phyloP scores from a whole-genome alignment of 805 yeast genomes.

The Nakazawaea sp. region DNA sequence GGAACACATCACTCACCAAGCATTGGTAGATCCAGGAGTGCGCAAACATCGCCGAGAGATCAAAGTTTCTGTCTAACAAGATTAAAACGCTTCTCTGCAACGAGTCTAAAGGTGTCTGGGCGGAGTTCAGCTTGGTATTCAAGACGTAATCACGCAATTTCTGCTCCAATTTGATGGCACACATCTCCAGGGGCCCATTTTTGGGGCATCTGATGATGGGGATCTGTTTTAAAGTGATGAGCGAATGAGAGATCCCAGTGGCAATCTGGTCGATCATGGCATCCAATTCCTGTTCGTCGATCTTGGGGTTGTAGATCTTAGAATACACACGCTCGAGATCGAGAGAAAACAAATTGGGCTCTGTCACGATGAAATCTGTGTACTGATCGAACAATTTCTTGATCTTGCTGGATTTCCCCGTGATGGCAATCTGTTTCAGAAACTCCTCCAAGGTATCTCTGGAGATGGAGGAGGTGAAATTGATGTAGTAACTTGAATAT shows the following conservation, averaged over 20 bases:
- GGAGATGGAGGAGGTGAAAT: slow-evolving; percentile 75
- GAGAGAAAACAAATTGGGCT: slow-evolving; percentile 81
- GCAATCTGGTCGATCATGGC: slow-evolving; percentile 63
- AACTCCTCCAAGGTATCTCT: slow-evolving; percentile 81
- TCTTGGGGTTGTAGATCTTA: slow-evolving; percentile 59
- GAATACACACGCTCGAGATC: slow-evolving; percentile 64
- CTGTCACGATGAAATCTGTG: slow-evolving; percentile 86
- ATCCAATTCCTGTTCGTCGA: slow-evolving; percentile 72
- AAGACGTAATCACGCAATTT: slow-evolving; percentile 80
- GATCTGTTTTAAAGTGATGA: slow-evolving; percentile 69
- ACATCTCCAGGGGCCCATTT: slow-evolving; percentile 93
- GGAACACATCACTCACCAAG: slow-evolving; percentile 88
- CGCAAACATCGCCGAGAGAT: slow-evolving; percentile 86
- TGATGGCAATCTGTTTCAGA: slow-evolving; percentile 71
- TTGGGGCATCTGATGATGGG: slow-evolving; percentile 89
- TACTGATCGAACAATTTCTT: slow-evolving; percentile 93
- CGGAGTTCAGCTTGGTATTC: slow-evolving; percentile 40
- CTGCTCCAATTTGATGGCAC: slow-evolving; percentile 80
- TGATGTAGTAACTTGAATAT: slow-evolving; percentile 75
- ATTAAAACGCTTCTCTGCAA: slow-evolving; percentile 68
- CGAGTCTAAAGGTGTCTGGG: slow-evolving; percentile 10
- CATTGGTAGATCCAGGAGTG: slow-evolving; percentile 99
- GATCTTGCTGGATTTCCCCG: slow-evolving; percentile 65
- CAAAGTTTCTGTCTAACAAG: slow-evolving; percentile 81
- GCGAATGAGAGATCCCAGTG: slow-evolving; percentile 70